These are phyloP conservation scores for Linnemannia elongata DNA, from an alignment of 192 early-diverging fungal genomes.

Conservation along the genomic window DNA sequence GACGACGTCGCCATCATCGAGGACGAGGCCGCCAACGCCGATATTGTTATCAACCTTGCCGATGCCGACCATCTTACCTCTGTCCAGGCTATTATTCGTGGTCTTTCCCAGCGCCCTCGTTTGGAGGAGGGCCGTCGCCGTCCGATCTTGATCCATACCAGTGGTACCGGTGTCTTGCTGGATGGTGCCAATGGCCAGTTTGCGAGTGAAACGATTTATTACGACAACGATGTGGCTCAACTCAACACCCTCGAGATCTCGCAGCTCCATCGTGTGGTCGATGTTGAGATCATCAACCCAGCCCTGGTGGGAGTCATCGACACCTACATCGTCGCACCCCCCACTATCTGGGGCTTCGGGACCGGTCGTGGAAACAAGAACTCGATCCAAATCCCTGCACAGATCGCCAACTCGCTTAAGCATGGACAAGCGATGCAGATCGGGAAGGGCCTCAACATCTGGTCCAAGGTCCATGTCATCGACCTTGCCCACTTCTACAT, in stretches of 20 bases:
- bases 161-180: conserved; percentile 41
- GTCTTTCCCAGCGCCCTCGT: conserved; percentile 15
- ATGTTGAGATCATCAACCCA: conserved; percentile 27
- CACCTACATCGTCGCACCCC: conserved; percentile 47
- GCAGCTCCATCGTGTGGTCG: conserved; percentile 40
- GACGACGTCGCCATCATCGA: conserved; percentile 19
- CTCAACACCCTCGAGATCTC: conserved; percentile 4
- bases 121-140: conserved; percentile 14
- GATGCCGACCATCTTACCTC: conserved; percentile 44
- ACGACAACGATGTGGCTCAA: conserved; percentile 32
- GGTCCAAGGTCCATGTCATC: conserved; percentile 44
- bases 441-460: conserved; percentile 31
- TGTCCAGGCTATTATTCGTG: conserved; percentile 30
- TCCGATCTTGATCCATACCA: conserved; percentile 51
- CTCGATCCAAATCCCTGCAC: conserved; percentile 41
- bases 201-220: conserved; percentile 20
- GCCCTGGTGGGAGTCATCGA: conserved; percentile 23
- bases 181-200: conserved; percentile 21
- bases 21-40: conserved; percentile 32
- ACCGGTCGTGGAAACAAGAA: conserved; percentile 39
- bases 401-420: conserved; percentile 15
- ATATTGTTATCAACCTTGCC: conserved; percentile 36
- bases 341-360: conserved; percentile 40
- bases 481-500: conserved; percentile 45
- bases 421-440: conserved; percentile 32